Conservation (phyloP, 306 rosid genomes). For the Quercus parvula region DNA sequence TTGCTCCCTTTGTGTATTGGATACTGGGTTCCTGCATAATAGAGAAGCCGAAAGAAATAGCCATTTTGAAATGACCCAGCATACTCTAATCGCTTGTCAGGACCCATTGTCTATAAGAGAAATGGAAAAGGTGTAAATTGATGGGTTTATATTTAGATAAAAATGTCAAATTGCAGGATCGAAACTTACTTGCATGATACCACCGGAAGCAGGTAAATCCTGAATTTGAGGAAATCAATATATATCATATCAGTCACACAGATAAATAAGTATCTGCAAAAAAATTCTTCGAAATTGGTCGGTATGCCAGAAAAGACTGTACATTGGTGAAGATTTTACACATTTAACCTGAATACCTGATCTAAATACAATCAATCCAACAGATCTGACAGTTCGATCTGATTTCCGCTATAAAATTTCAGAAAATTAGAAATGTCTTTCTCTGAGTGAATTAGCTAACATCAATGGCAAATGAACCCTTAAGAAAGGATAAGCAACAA, state of each 20-base stretch:
- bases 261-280: slow-evolving; percentile 4
- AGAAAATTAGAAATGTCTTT: neutral
- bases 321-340: neutral
- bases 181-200: slow-evolving; percentile 84
- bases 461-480: too few relatives aligned
- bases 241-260: slow-evolving; percentile 12
- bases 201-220: slow-evolving; percentile 94
- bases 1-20: slow-evolving; percentile 38
- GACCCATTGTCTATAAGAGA: slow-evolving; percentile 78
- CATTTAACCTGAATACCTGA: neutral
- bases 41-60: slow-evolving; percentile 88
- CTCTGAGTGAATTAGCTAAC: neutral
- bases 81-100: slow-evolving; percentile 76
- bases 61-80: slow-evolving; percentile 83
- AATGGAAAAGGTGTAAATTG: slow-evolving; percentile 23
- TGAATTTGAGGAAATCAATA: slow-evolving; percentile 31
- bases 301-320: neutral
- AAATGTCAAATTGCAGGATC: slow-evolving; percentile 17
- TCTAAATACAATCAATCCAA: neutral
- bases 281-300: slow-evolving; percentile 2
- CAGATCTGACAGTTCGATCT: neutral
- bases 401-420: neutral
- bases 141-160: slow-evolving; percentile 7
- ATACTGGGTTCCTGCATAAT: slow-evolving; percentile 89
- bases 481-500: neutral